Conservation (phyloP, 129 eudicot species). For the Pulicaria dysenterica region DNA sequence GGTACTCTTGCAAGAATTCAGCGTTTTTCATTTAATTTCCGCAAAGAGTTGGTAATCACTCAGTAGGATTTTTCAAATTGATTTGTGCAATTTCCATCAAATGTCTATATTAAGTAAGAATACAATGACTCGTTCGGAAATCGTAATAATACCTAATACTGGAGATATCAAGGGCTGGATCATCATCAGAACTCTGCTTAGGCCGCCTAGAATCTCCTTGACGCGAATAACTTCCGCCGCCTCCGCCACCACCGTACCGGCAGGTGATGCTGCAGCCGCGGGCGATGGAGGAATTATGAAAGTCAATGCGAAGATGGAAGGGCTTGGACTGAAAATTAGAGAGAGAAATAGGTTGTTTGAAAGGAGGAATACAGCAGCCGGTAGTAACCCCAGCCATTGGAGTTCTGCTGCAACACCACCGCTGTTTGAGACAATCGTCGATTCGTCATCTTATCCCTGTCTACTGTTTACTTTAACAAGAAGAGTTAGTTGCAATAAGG, state of each 20-base stretch:
- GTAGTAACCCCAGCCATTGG: constrained; percentile 44
- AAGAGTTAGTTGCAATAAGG: constrained; percentile 13
- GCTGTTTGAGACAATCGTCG: constrained; percentile 26
- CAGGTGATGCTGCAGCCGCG: constrained; percentile 38
- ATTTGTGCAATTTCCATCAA: constrained; percentile 6
- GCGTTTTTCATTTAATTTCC: not conserved
- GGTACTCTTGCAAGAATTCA: not conserved
- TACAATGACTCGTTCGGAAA: not conserved
- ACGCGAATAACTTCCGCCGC: constrained; percentile 34
- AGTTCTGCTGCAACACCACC: constrained; percentile 7
- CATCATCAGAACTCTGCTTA: constrained; percentile 40
- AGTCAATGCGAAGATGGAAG: constrained; percentile 24
- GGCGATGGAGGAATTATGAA: constrained; percentile 21
- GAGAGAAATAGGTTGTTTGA: constrained; percentile 36
- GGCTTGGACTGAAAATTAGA: constrained; percentile 20
- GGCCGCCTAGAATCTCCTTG: constrained; percentile 34
- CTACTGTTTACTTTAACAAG: not conserved
- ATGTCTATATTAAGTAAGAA: not conserved
- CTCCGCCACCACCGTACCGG: constrained; percentile 43
- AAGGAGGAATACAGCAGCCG: constrained; percentile 32
- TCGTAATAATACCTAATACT: constrained; percentile 47
- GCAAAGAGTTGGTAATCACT: not conserved
- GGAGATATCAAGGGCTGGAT: constrained; percentile 62
- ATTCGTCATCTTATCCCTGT: constrained; percentile 31
- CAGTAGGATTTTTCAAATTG: not conserved